These are phyloP conservation scores for Trichosporon ovoides DNA, from an alignment of 1,284 basidiomycete genomes.

Conservation along the genomic window DNA sequence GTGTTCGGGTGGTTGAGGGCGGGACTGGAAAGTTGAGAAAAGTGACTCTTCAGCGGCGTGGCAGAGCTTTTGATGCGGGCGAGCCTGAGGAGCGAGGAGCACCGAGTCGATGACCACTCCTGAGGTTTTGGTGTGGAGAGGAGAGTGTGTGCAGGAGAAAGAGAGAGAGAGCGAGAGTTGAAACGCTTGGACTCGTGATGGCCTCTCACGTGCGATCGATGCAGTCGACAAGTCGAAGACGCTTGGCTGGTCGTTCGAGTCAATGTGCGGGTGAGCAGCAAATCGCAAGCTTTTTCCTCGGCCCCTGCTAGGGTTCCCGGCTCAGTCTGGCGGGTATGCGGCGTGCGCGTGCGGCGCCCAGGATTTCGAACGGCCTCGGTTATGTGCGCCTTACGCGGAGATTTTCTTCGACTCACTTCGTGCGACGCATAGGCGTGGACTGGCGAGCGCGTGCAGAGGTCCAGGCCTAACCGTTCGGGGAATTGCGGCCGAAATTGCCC, in stretches of 20 bases:
- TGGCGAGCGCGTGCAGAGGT: not conserved
- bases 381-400: not conserved
- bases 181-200: not conserved
- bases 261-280: slow-evolving; percentile 4
- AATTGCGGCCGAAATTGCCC: not conserved
- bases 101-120: slow-evolving; percentile 5
- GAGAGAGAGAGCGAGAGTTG: not conserved
- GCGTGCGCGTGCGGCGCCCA: not conserved
- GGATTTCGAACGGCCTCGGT: not conserved
- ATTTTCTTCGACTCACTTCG: slow-evolving; percentile 1
- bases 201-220: slow-evolving; percentile 2
- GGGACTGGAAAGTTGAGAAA: not conserved
- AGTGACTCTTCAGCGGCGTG: not conserved
- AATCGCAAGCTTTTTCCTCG: not conserved
- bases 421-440: not conserved
- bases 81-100: not conserved
- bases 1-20: not conserved
- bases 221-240: not conserved
- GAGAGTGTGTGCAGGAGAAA: not conserved
- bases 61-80: not conserved
- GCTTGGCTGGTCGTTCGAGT: slow-evolving; percentile 3
- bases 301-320: not conserved
- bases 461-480: not conserved
- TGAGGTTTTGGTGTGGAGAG: not conserved
- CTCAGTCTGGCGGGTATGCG: slow-evolving; percentile 4